A percentile compares a stretch with the other conserved stretches of the same genome.
These are phyloP conservation scores for Ogataea siamensis DNA, from an alignment of 805 yeast species.

Conservation along the genomic window DNA sequence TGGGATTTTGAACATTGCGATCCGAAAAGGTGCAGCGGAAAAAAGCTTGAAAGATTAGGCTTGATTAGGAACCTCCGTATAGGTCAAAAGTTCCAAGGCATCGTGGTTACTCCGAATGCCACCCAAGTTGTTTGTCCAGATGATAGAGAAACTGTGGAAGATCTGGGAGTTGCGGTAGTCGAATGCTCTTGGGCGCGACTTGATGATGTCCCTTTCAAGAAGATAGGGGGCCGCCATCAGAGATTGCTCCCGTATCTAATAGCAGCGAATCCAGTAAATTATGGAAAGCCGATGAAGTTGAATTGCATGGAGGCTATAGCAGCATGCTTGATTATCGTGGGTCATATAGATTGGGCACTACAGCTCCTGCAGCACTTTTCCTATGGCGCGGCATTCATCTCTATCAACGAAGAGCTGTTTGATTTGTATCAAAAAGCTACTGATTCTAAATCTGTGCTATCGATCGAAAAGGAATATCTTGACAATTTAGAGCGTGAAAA, in stretches of 20 bases:
- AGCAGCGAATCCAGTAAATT: conserved; percentile 96
- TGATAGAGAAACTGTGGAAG: conserved; percentile 74
- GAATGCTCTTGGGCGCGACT: conserved; percentile 98
- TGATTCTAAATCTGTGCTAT: conserved; percentile 68
- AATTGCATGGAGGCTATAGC: conserved; percentile 98
- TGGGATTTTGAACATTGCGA: conserved; percentile 99
- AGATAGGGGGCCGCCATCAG: conserved; percentile 88
- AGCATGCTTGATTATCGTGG: conserved; percentile 93
- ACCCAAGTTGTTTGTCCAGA: conserved; percentile 85
- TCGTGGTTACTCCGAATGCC: conserved; percentile 93
- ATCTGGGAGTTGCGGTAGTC: conserved; percentile 91
- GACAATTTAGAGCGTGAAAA: conserved; percentile 64
- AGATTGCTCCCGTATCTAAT: conserved; percentile 86
- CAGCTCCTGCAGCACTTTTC: conserved; percentile 74
- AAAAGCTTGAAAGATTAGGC: conserved; percentile 86
- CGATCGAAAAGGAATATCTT: conserved; percentile 76
- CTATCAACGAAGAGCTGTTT: conserved; percentile 75
- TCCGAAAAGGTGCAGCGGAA: conserved; percentile 96
- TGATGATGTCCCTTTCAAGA: conserved; percentile 93
- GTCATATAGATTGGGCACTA: conserved; percentile 86
- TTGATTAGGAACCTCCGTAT: conserved; percentile 72
- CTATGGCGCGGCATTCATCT: conserved; percentile 90
- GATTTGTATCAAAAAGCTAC: conserved; percentile 76
- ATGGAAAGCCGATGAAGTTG: conserved; percentile 92
- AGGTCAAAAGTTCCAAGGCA: conserved; percentile 92